Base-by-base conservation (phyloP, 1,284 basidiomycete genomes). In the Amylostereum chailletii region DNA sequence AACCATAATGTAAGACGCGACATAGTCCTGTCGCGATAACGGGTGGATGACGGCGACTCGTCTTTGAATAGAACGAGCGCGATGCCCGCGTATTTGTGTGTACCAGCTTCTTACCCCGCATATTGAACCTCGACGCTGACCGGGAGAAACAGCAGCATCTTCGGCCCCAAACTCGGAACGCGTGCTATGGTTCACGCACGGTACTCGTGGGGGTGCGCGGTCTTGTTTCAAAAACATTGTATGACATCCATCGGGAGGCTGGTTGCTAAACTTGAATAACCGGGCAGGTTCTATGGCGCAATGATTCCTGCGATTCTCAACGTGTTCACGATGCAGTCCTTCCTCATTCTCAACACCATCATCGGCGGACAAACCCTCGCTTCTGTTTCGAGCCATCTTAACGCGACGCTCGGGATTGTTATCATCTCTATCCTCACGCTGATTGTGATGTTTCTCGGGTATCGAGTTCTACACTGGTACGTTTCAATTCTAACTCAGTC, bases 291-390 rank as follows among this genome's bases (percentile, higher is more conserved):
- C 60, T 80, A 77, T 55, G 81, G 77, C 1, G 74, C 77, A 3
- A 68, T 80, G 42, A 68, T 86, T 34, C 82, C 84, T 10, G 79
- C 79, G 27, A 45, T 76, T n/a, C 68, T 86, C 45, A 87, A 88
- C 57, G 77, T 82, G 2, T 55, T 80, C 45, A 71, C 75, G 44
- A 73, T 80, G 66, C 69, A 86, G 61, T 84, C 86, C 0, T 90
- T 80, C 64, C 68, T 85, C 47, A 76, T 87, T 43, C 65, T 93
- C 49, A 86, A 85, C 58, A 77, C 75, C 46, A 88, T 90, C 57
- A 71, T 87, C 46, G 87, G 85, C 4, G 88, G 86, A 0, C 86
- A 90, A 61, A 77, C 81, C 1, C 66, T 90, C 40, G 76, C 79
- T 2, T 75, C 79, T 34, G 77, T 81, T 5, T 83, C 77, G 40